Base-by-base conservation (phyloP, 768 basidiomycete species). In the Serpula lacrymans region DNA sequence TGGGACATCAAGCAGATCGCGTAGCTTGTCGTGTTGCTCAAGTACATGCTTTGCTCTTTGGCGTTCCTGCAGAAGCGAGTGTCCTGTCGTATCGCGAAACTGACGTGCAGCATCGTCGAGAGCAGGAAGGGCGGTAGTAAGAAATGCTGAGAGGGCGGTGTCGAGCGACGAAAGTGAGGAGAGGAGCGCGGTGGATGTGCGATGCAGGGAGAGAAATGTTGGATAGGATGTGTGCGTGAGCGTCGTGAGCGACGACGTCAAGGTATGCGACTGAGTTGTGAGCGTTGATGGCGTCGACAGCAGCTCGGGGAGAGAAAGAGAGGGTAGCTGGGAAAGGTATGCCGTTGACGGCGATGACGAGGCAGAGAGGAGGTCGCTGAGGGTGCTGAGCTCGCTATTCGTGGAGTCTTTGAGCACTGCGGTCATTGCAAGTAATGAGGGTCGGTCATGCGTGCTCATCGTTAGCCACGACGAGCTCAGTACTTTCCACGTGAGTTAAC, bases 1-100 rank as follows among this genome's bases (percentile, higher is more conserved):
- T 7, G 95, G 92, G 34, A 94, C 77, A 51, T 96, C 93, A 42
- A 98, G 78, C 25, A 98, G 65, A 60, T 97, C 93, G 48, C 87
- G 76, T 45, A 98, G 76, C 62, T 93, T 93, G 60, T 95, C 91
- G 55, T 92, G 87, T 52, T 95, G 88, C 52, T 97, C 94, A 44
- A 92, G 77, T n/a, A 98, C 89, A 36, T 88, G 70, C 23, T 80
- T 72, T 1, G 89, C 89, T 48, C 84, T 83, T 43, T 76, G 71
- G 26, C 94, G 75, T 37, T 88, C 82, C 34, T 72, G 68, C 37
- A 91, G 77, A n/a, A 93, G 77, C 16, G 71, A 59, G 37, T 60
- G 57, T 34, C 86, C 82, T n/a, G 83, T 87, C 44, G 78, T 74
- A 18, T 76, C 72, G 36, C 81, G 73, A 73, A 94, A 96, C 18